These are phyloP conservation scores for Calonectria ilicicola DNA, from an alignment of 2,329 filamentous ascomycete genomes.

Conservation along the genomic window DNA sequence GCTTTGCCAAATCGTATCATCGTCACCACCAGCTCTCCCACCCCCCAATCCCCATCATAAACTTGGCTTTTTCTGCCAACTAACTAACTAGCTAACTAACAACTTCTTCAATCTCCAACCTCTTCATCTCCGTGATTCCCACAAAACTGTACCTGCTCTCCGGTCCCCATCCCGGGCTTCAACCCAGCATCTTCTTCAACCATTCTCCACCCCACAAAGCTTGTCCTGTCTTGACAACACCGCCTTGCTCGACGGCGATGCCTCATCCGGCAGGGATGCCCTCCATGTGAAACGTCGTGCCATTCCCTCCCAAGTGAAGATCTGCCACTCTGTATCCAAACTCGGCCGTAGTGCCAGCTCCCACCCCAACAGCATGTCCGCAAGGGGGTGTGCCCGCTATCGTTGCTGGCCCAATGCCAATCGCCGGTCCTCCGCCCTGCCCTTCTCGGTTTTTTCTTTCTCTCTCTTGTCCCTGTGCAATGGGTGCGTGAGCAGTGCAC, in stretches of 20 bases:
- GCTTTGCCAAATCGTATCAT: neutral
- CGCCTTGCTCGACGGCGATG: constrained; percentile 35
- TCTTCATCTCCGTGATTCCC: constrained; percentile 8
- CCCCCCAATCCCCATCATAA: neutral
- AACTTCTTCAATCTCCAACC: constrained; percentile 15
- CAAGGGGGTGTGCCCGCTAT: neutral
- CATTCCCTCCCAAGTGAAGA: constrained; percentile 41
- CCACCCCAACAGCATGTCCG: constrained; percentile 12
- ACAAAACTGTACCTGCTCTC: constrained; percentile 3
- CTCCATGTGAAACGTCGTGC: constrained; percentile 49
- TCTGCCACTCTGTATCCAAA: constrained; percentile 30
- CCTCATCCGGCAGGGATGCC: constrained; percentile 46
- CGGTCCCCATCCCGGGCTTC: constrained; percentile 13
- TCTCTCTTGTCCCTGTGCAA: neutral
- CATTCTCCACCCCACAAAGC: constrained; percentile 48
- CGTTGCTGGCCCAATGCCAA: neutral
- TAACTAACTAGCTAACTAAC: neutral
- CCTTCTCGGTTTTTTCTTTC: neutral
- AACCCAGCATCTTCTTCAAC: constrained; percentile 13
- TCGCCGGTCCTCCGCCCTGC: neutral
- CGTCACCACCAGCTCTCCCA: neutral
- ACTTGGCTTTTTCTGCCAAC: neutral
- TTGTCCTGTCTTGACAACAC: constrained; percentile 53
- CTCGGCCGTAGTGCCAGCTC: constrained; percentile 19
- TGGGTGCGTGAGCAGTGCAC: neutral